Evolutionary conservation across 495 filamentous ascomycete genomes (phyloP).

Genomic region (Pseudomonodictys pantanalensis): DNA sequence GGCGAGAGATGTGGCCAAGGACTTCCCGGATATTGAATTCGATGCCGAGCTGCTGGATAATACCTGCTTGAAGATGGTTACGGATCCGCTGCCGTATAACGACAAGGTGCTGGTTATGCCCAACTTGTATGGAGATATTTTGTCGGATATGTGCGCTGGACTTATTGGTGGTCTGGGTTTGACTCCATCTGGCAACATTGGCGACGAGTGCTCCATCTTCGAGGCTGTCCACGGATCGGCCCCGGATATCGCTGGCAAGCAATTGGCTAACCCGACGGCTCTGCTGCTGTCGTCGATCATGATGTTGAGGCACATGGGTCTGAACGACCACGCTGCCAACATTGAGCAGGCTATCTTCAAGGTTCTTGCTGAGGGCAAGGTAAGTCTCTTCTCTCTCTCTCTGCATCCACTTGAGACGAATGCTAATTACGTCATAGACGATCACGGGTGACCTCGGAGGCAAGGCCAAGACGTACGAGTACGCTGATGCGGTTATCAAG

Average conservation of each 20-base stretch:
- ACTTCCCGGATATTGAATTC: constrained; percentile 91
- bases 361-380: constrained; percentile 92
- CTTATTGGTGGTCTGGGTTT: constrained; percentile 96
- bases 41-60: constrained; percentile 97
- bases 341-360: constrained; percentile 95
- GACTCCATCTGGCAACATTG: constrained; percentile 97
- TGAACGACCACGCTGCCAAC: constrained; percentile 75
- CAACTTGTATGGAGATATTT: constrained; percentile 98
- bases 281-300: constrained; percentile 89
- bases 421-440: constrained; percentile 45
- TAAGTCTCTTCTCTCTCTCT: constrained; percentile 36
- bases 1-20: constrained; percentile 79
- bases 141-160: constrained; percentile 99
- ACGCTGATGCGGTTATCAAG: constrained; percentile 84
- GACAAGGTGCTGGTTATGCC: constrained; percentile 99
- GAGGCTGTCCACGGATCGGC: constrained; percentile 98
- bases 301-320: constrained; percentile 99
- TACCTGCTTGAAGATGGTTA: constrained; percentile 96
- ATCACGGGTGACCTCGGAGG: constrained; percentile 95
- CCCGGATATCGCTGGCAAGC: constrained; percentile 95
- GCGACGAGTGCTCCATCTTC: constrained; percentile 79
- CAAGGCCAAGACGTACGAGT: constrained; percentile 88
- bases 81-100: constrained; percentile 90
- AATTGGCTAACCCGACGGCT: constrained; percentile 91
- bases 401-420: not conserved